Conservation (phyloP, 805 yeast species). For the Candida morakotiae region DNA sequence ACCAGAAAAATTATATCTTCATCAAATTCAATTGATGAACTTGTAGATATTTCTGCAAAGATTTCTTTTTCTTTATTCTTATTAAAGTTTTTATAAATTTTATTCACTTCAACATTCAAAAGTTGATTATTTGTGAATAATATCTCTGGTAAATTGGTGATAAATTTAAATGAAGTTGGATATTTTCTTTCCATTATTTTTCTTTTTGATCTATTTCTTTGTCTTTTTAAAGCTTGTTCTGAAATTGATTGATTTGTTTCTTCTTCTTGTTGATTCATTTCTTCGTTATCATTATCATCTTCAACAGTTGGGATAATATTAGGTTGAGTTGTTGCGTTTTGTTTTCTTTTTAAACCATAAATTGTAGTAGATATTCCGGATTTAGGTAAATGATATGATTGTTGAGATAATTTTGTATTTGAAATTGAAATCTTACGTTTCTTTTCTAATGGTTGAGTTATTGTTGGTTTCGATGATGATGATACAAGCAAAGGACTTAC, state of each 20-base stretch:
- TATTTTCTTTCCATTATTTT: slow-evolving; percentile 28
- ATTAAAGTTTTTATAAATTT: slow-evolving; percentile 16
- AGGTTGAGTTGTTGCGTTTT: slow-evolving; percentile 3
- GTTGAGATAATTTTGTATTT: slow-evolving; percentile 35
- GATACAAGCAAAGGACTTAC: slow-evolving; percentile 70
- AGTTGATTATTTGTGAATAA: slow-evolving; percentile 30
- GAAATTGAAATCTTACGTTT: slow-evolving; percentile 3
- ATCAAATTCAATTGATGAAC: slow-evolving; percentile 28
- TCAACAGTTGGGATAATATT: slow-evolving; percentile 4
- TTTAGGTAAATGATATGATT: slow-evolving; percentile 53
- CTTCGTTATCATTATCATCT: slow-evolving; percentile 48
- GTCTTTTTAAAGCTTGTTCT: slow-evolving; percentile 27
- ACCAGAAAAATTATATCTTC: slow-evolving; percentile 37
- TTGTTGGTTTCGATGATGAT: slow-evolving; percentile 20
- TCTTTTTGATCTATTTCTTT: slow-evolving; percentile 27
- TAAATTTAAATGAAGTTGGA: slow-evolving; percentile 31
- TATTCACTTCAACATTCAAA: slow-evolving; percentile 26
- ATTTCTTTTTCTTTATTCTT: slow-evolving; percentile 17
- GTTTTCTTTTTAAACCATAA: slow-evolving; percentile 43
- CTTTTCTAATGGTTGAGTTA: slow-evolving; percentile 4
- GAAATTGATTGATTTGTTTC: slow-evolving; percentile 15
- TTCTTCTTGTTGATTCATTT: slow-evolving; percentile 30
- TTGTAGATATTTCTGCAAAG: slow-evolving; percentile 20
- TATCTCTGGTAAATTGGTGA: slow-evolving; percentile 32
- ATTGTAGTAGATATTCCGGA: slow-evolving; percentile 63